Conservation (phyloP, 192 early-diverging fungal genomes). For the Mortierella claussenii region DNA sequence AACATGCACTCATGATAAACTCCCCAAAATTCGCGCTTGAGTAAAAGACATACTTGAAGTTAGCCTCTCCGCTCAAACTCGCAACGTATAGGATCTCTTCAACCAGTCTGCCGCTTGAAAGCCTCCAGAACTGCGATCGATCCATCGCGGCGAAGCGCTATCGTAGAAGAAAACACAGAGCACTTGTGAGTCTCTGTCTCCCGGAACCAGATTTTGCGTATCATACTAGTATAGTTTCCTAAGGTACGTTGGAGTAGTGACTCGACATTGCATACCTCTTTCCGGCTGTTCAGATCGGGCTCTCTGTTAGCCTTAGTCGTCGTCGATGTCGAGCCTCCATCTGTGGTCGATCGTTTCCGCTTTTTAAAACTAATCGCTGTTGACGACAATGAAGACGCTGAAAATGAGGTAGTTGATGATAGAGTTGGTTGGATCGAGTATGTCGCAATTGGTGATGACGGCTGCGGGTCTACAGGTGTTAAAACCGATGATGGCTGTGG, state of each 20-base stretch:
- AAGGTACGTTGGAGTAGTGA: slow-evolving; percentile 9
- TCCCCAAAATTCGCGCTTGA: not conserved
- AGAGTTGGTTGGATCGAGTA: too few relatives aligned
- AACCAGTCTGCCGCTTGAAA: slow-evolving; percentile 28
- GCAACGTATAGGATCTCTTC: slow-evolving; percentile 20
- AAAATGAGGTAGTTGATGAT: too few relatives aligned
- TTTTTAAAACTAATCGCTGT: slow-evolving; percentile 6
- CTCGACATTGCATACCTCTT: slow-evolving; percentile 12
- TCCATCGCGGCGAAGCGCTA: slow-evolving; percentile 39
- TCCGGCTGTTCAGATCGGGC: slow-evolving; percentile 4
- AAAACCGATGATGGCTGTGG: too few relatives aligned
- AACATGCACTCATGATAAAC: too few relatives aligned
- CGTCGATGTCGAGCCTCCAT: slow-evolving; percentile 6
- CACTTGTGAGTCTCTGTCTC: not conserved
- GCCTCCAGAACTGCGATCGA: slow-evolving; percentile 35
- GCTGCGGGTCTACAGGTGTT: too few relatives aligned
- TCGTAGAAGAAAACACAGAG: slow-evolving; percentile 14
- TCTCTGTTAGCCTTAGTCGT: not conserved
- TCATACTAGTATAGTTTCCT: slow-evolving; percentile 11
- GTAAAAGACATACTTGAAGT: slow-evolving; percentile 19
- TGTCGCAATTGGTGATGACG: too few relatives aligned
- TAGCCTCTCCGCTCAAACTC: slow-evolving; percentile 14
- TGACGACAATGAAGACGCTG: slow-evolving; percentile 8
- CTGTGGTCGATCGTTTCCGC: slow-evolving; percentile 5
- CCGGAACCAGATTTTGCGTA: not conserved